Percentiles rank a stretch among this genome's conserved stretches.
These are phyloP conservation scores for Phytophthora multivora DNA, from an alignment of 352 stramenopile species.

Conservation along the genomic window DNA sequence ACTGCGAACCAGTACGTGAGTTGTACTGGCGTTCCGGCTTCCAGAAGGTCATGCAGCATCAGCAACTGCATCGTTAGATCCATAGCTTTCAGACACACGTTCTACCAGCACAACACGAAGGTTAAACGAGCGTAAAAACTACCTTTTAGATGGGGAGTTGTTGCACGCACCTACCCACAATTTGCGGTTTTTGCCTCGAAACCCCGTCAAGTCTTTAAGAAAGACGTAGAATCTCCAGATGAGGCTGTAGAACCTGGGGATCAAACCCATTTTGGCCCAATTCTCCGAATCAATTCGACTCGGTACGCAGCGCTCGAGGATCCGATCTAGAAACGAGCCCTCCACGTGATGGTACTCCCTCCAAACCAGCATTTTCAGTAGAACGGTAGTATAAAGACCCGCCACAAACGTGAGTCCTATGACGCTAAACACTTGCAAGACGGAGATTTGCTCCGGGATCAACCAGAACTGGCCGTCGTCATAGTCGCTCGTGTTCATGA, in stretches of 20 bases:
- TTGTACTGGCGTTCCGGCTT: constrained; percentile 29
- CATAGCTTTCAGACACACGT: constrained; percentile 36
- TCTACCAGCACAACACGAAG: constrained; percentile 19
- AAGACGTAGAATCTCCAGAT: constrained; percentile 24
- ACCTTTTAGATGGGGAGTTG: neutral
- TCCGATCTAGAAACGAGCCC: constrained; percentile 3
- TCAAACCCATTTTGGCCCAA: constrained; percentile 2
- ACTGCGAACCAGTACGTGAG: constrained; percentile 26
- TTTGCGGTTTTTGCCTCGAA: constrained; percentile 37
- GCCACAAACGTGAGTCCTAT: constrained; percentile 13
- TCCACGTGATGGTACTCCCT: constrained; percentile 13
- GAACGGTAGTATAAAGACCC: constrained; percentile 14
- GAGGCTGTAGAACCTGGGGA: neutral
- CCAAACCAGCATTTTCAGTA: constrained; percentile 35
- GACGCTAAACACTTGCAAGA: constrained; percentile 18
- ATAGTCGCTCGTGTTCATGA: constrained; percentile 41
- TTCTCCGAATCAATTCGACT: neutral
- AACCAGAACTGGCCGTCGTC: constrained; percentile 49
- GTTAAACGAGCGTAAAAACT: neutral
- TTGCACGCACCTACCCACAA: constrained; percentile 36
- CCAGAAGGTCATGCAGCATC: constrained; percentile 32
- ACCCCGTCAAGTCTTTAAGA: constrained; percentile 32
- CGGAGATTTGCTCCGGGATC: constrained; percentile 22
- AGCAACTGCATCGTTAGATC: constrained; percentile 39
- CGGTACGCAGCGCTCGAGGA: constrained; percentile 5